Evolutionary conservation across 257 asterid genomes (phyloP).

Genomic region (Lantana camara): DNA sequence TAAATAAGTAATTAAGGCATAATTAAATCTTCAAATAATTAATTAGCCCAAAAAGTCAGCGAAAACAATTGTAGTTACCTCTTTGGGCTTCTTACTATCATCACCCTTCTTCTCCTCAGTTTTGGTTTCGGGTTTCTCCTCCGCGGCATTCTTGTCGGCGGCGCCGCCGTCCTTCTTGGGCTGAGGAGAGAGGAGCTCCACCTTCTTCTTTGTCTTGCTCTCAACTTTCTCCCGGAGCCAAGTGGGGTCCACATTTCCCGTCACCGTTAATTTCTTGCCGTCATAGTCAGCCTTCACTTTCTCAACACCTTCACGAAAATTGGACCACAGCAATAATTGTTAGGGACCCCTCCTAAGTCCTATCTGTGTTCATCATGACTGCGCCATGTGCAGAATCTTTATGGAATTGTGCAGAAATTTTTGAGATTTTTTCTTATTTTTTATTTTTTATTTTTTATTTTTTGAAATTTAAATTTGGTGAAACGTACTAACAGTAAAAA

Average conservation of each 20-base stretch:
- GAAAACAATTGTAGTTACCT: slow-evolving; percentile 36
- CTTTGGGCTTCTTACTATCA: slow-evolving; percentile 41
- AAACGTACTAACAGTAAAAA: slow-evolving; percentile 22
- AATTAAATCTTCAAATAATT: background rate
- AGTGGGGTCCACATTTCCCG: slow-evolving; percentile 80
- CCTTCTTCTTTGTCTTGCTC: slow-evolving; percentile 83
- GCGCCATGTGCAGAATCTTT: no score
- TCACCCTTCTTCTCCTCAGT: slow-evolving; percentile 37
- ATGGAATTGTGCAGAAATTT: background rate
- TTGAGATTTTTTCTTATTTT: slow-evolving; percentile 12
- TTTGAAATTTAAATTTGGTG: no score
- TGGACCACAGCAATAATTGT: slow-evolving; percentile 23
- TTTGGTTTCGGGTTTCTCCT: slow-evolving; percentile 40
- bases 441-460: no score
- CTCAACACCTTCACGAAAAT: slow-evolving; percentile 64
- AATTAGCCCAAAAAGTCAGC: background rate
- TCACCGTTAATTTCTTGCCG: slow-evolving; percentile 70
- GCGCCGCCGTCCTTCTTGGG: slow-evolving; percentile 47
- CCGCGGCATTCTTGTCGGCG: slow-evolving; percentile 38
- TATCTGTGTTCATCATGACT: background rate
- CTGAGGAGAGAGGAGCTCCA: slow-evolving; percentile 73
- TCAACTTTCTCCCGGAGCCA: slow-evolving; percentile 73
- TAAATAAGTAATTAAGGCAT: background rate
- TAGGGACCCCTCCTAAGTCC: no score
- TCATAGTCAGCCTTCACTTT: slow-evolving; percentile 71